phyloP scores from a whole-genome alignment of 2,329 filamentous ascomycete genomes.

The Neocucurbitaria cava region DNA sequence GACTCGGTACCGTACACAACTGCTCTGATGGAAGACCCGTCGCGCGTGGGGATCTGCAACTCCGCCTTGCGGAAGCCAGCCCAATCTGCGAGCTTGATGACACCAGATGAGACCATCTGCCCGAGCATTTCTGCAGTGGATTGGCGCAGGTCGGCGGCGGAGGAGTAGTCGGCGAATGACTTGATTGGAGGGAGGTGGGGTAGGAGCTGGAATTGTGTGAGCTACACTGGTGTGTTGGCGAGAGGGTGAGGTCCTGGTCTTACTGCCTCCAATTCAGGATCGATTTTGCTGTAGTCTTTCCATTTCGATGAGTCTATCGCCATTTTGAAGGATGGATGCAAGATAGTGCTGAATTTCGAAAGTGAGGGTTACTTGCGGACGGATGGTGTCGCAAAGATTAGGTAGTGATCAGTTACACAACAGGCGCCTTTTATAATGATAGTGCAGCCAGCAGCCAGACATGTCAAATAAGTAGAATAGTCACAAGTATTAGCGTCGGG shows the following conservation, averaged over 20 bases:
- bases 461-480: neutral
- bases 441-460: neutral
- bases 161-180: conserved; percentile 11
- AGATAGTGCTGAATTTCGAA: too few species aligned
- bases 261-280: conserved; percentile 20
- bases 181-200: conserved; percentile 10
- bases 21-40: conserved; percentile 12
- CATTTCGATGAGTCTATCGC: conserved; percentile 2
- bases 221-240: too few species aligned
- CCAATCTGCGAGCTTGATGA: conserved; percentile 11
- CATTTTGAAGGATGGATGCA: neutral
- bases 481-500: neutral
- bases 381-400: too few species aligned
- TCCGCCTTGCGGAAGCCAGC: conserved; percentile 13
- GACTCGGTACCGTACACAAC: conserved; percentile 11
- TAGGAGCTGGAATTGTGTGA: conserved; percentile 7
- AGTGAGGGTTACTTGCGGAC: too few species aligned
- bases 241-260: too few species aligned
- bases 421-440: neutral
- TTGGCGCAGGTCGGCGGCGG: conserved; percentile 1
- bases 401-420: neutral
- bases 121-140: conserved; percentile 2
- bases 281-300: conserved; percentile 16
- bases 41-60: conserved; percentile 18
- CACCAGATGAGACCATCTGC: conserved; percentile 11